Percentiles rank a stretch among this genome's conserved stretches.
Conservation (phyloP, 306 rosid species). For the Cucurbita pepo region DNA sequence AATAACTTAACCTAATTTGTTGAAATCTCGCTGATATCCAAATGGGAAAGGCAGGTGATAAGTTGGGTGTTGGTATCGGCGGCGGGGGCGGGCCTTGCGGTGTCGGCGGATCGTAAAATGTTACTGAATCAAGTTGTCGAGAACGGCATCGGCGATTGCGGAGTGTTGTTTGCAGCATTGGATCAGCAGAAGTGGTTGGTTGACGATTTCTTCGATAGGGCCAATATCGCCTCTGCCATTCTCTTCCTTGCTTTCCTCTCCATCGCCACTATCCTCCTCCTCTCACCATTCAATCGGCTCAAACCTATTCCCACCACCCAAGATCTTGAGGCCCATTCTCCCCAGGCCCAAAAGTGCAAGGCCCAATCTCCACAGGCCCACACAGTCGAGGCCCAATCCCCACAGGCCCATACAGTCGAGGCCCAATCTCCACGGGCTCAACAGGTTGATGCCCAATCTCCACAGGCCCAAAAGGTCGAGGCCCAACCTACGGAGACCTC, state of each 20-base stretch:
- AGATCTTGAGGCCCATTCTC: not conserved
- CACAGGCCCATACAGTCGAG: not conserved
- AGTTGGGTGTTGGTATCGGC: not conserved
- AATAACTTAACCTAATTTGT: no score
- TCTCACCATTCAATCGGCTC: not conserved
- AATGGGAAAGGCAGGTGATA: not conserved
- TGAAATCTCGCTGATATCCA: no score
- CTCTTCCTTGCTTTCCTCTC: not conserved
- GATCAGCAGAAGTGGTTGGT: not conserved
- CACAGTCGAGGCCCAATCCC: not conserved
- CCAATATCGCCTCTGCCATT: not conserved
- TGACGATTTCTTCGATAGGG: not conserved
- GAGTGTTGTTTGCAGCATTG: no score
- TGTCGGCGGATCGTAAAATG: not conserved
- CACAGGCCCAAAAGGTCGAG: not conserved
- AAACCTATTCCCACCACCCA: not conserved
- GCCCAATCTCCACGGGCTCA: not conserved
- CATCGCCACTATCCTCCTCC: not conserved
- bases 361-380: not conserved
- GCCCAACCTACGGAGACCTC: not conserved
- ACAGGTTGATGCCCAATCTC: not conserved
- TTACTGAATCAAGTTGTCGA: not conserved
- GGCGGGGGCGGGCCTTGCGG: not conserved
- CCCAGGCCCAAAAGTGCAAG: not conserved
- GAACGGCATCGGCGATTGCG: not conserved